Conservation (phyloP, 192 early-diverging fungal genomes). For the Coemansia sp. region DNA sequence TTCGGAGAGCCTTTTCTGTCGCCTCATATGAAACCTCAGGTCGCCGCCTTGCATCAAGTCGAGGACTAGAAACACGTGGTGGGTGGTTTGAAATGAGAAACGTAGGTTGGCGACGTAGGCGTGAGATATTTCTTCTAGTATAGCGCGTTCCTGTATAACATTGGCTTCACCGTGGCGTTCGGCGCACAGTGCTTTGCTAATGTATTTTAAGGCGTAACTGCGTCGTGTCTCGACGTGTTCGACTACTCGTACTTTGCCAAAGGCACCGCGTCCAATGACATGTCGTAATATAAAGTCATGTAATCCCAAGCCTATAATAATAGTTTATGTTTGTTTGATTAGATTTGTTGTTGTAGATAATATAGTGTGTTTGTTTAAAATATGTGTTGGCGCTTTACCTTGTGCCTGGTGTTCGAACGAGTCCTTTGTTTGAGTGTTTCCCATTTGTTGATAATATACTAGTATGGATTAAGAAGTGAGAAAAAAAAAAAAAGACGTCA, state of each 20-base stretch:
- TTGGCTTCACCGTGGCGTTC: constrained; percentile 74
- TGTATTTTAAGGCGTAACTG: constrained; percentile 90
- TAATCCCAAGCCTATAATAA: constrained; percentile 49
- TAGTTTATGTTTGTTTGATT: neutral
- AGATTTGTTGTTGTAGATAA: neutral
- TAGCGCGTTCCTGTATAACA: constrained; percentile 80
- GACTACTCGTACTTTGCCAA: constrained; percentile 87
- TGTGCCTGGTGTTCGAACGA: neutral
- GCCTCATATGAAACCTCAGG: constrained; percentile 68
- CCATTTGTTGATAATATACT: too few relatives aligned
- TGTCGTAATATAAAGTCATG: constrained; percentile 84
- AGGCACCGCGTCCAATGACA: constrained; percentile 85
- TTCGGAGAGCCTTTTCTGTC: constrained; percentile 60
- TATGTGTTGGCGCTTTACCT: neutral
- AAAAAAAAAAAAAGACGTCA: neutral
- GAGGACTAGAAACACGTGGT: constrained; percentile 86
- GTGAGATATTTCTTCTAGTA: constrained; percentile 82
- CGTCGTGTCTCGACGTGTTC: constrained; percentile 78
- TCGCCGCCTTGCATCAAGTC: constrained; percentile 93
- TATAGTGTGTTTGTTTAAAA: too few relatives aligned
- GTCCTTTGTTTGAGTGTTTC: neutral
- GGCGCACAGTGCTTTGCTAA: constrained; percentile 88
- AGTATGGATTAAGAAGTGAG: neutral
- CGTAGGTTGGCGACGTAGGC: constrained; percentile 81
- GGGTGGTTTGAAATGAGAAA: constrained; percentile 94